Percentiles rank a stretch among this genome's conserved stretches.
Conservation (phyloP, 208 protist genomes). For the Wallacemonas sp. region DNA sequence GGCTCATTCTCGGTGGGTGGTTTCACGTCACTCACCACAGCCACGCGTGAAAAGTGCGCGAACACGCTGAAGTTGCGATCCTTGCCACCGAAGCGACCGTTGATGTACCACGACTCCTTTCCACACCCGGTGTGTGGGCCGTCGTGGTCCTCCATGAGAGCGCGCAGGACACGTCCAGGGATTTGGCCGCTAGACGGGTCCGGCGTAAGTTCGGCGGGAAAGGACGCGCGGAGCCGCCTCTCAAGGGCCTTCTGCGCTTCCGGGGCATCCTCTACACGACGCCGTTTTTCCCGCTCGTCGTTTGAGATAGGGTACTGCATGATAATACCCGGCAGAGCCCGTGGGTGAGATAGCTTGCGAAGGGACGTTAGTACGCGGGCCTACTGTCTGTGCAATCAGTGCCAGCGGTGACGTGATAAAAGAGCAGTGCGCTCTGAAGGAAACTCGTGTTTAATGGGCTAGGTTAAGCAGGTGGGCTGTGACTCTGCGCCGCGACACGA, state of each 20-base stretch:
- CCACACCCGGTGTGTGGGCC: conserved; percentile 39
- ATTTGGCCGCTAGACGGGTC: conserved; percentile 11
- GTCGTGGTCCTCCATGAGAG: conserved; percentile 36
- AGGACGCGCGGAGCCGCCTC: conserved; percentile 34
- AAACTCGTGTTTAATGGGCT: no score
- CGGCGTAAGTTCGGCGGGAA: conserved; percentile 21
- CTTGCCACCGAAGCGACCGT: conserved; percentile 33
- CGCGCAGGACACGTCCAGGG: conserved; percentile 19
- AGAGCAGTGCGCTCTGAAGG: no score
- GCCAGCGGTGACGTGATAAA: no score
- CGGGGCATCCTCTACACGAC: conserved; percentile 27
- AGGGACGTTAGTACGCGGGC: no score
- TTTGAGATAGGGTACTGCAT: conserved; percentile 11
- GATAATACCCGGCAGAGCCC: neutral
- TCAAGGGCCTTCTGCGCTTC: conserved; percentile 27
- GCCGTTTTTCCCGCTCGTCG: conserved; percentile 20
- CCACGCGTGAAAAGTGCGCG: conserved; percentile 36
- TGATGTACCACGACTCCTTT: conserved; percentile 44
- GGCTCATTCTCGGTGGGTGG: conserved; percentile 17
- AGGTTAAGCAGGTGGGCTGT: no score
- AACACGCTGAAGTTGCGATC: conserved; percentile 46
- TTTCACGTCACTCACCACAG: conserved; percentile 45
- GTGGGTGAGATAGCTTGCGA: no score
- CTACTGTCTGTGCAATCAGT: no score
- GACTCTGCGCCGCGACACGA: no score